phyloP scores from a whole-genome alignment of 2,329 filamentous ascomycete species.

The Microdochium trichocladiopsis region DNA sequence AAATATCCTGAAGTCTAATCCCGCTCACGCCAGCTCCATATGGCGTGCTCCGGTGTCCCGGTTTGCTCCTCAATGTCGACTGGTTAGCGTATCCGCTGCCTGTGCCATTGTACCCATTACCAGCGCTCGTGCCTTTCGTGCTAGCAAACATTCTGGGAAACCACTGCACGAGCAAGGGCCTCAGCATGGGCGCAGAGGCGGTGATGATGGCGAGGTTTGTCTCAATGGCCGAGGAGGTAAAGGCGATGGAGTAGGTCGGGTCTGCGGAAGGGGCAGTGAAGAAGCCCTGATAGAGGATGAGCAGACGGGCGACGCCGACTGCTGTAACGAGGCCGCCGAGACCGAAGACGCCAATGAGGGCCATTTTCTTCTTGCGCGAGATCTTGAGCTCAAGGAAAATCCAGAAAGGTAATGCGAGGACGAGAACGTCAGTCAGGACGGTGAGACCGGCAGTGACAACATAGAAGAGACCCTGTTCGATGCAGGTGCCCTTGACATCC shows the following conservation, averaged over 20 bases:
- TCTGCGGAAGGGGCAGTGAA: constrained; percentile 10
- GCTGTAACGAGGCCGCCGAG: constrained; percentile 22
- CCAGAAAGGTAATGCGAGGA: constrained; percentile 29
- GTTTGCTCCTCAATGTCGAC: neutral
- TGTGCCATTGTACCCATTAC: neutral
- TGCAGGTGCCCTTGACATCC: constrained; percentile 18
- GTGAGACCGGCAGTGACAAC: constrained; percentile 26
- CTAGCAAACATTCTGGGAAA: constrained; percentile 23
- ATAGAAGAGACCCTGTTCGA: constrained; percentile 21
- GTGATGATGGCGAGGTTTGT: constrained; percentile 29
- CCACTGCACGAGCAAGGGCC: constrained; percentile 23
- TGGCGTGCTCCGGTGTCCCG: neutral
- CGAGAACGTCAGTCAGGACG: constrained; percentile 32
- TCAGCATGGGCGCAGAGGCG: constrained; percentile 25
- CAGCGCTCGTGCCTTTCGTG: constrained; percentile 10
- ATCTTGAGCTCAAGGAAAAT: constrained; percentile 33
- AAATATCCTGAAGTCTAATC: neutral
- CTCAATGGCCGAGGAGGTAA: constrained; percentile 23
- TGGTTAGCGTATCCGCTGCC: neutral
- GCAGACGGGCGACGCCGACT: constrained; percentile 23
- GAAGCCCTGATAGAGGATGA: constrained; percentile 17
- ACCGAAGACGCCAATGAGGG: constrained; percentile 30
- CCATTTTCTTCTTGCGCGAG: constrained; percentile 25
- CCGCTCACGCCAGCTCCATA: neutral
- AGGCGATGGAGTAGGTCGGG: constrained; percentile 20